Conservation (phyloP, 352 stramenopile genomes). For the Phytophthora cryptogea region DNA sequence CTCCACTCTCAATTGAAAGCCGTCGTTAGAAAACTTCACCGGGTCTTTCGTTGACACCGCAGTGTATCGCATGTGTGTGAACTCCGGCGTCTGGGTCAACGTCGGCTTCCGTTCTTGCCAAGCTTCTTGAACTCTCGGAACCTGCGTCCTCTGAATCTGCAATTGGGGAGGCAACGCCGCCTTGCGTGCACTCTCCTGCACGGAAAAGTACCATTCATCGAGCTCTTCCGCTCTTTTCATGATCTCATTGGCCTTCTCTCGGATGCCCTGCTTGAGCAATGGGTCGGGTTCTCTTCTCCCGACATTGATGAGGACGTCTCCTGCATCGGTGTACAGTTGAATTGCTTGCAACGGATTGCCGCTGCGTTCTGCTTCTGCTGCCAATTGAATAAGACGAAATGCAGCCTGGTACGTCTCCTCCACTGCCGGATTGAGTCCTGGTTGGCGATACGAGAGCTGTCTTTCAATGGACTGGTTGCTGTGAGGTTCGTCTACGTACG, state of each 20-base stretch:
- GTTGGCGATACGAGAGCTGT: conserved; percentile 19
- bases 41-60: conserved; percentile 51
- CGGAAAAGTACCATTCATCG: conserved; percentile 47
- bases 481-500: conserved; percentile 24
- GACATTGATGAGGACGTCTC: conserved; percentile 40
- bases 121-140: conserved; percentile 46
- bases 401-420: conserved; percentile 48
- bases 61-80: conserved; percentile 54
- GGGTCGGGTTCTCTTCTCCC: conserved; percentile 40
- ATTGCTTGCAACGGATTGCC: conserved; percentile 43
- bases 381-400: conserved; percentile 53
- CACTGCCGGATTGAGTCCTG: background rate
- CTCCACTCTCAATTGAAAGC: conserved; percentile 44
- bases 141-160: conserved; percentile 45
- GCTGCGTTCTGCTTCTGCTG: conserved; percentile 43
- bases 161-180: conserved; percentile 39
- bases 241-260: conserved; percentile 49
- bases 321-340: conserved; percentile 48
- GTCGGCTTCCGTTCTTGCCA: conserved; percentile 39
- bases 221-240: conserved; percentile 54
- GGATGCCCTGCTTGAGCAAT: conserved; percentile 45
- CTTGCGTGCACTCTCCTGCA: conserved; percentile 44
- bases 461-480: conserved; percentile 10
- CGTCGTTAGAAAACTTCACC: conserved; percentile 46
- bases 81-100: conserved; percentile 37